Evolutionary conservation across 768 basidiomycete species (phyloP), one percentile per base, ranked within the genome.

Genomic region (Trametes elegans): DNA sequence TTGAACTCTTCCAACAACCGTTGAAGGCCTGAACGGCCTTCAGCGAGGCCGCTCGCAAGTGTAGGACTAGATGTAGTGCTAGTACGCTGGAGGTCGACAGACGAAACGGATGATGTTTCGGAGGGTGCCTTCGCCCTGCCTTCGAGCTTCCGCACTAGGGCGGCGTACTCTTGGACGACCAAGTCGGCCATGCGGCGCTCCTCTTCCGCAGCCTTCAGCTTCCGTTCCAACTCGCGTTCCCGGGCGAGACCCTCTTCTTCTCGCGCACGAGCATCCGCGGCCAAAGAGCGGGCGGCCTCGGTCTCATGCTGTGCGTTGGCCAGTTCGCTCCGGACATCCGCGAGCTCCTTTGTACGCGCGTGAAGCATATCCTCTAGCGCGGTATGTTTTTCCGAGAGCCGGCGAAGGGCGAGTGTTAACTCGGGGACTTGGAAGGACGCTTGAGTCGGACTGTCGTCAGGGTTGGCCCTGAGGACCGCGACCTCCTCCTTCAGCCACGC

Each of bases 111-210:
- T 6, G 64, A 36, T 2, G 62, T 44, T 0, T 61, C 34, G 2
- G 62, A 55, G 3, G 62, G 53, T n/a, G 45, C 49, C 52, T 68
- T 69, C 51, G 66, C 67, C 54, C 76, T 73, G 16, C 76, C 75
- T 62, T 89, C 84, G 49, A 90, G 73, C 1, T 70, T 75, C 18
- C 88, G 76, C 11, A 91, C 90, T 13, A 92, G 77, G 54, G 81
- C 82, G 0, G 90, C 90, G 48, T 92, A 92, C 60, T 91, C 87
- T 47, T 77, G 73, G 14, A 91, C 78, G 5, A 82, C 84, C 27
- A 78, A 65, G 53, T 91, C 88, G 35, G 77, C 76, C 77, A 88
- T 80, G 60, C 74, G 76, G 29, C 73, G 70, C 57, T 85, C 79
- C 65, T 88, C 83, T 57, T 85, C 79, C 3, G 77, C 76, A 19